Evolutionary conservation across 257 asterid species (phyloP), one percentile per base, ranked within the genome.

Genomic region (Ocimum tenuiflorum): DNA sequence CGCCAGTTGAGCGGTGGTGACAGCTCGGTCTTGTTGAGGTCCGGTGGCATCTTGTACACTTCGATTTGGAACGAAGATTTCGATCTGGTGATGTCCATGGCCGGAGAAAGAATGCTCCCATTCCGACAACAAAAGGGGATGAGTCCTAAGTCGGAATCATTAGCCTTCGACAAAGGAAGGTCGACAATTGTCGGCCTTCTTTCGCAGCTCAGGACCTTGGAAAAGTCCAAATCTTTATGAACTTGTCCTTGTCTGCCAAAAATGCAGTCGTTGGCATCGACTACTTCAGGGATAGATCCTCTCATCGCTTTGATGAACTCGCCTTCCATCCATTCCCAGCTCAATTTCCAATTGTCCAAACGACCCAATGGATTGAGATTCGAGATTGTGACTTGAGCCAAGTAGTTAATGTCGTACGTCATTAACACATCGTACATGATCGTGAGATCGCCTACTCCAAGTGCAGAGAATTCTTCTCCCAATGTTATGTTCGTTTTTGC

Each of bases 41-140:
- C 48, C 0, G 96, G 96, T 0, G 85, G 87, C 92, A 86, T 82
- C 71, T 88, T 88, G 85, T 63, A 82, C 8, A 88, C 95, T 19
- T 86, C 79, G 84, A 86, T 78, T 35, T 54, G 77, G 36, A 88
- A 86, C 0, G 79, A 68, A 0, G 95, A 81, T 19, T 76, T 79
- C 18, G 96, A 84, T 50, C 56, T 78, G 31, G 55, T 69, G 15
- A 43, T 23, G 29, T 88, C 95, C 75, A 88, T 73, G 4, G 77
- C 41, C 3, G 86, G 81, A 3, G 95, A 83, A 3, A 88, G 51
- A 39, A 86, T 77, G 3, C 83, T 81, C 58, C 95, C 96, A 27
- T 88, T 81, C 0, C 87, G 75, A 27, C 96, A 88, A 42, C 96
- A 88, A 36, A 72, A 82, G 0, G 91, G 95, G 43, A 88, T 66